phyloP scores from a whole-genome alignment of 2,329 filamentous ascomycete genomes.

The Penicillium sp. region DNA sequence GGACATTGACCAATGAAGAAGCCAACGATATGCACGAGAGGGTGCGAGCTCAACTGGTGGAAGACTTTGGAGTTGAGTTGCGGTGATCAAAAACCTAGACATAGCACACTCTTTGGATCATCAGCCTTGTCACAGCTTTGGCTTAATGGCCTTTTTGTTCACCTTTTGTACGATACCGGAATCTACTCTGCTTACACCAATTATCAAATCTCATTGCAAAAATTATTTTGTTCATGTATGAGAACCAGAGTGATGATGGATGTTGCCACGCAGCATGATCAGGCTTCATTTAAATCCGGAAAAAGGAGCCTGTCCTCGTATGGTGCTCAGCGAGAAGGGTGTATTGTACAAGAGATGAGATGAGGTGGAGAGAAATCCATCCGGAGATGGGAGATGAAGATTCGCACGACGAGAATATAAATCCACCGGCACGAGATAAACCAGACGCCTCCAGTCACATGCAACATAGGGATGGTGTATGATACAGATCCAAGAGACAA shows the following conservation, averaged over 20 bases:
- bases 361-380: conserved; percentile 23
- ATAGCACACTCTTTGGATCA: not conserved
- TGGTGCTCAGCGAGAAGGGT: conserved; percentile 20
- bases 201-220: too few species aligned
- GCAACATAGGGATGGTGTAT: conserved; percentile 25
- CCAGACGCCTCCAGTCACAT: conserved; percentile 27
- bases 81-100: conserved; percentile 43
- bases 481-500: conserved; percentile 30
- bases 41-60: conserved; percentile 60
- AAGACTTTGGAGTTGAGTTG: conserved; percentile 71
- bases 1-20: conserved; percentile 79
- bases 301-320: conserved; percentile 6
- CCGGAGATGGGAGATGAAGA: conserved; percentile 1
- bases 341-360: conserved; percentile 33
- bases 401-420: conserved; percentile 14
- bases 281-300: too few species aligned
- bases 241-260: too few species aligned
- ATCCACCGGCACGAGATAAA: conserved; percentile 23
- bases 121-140: too few species aligned
- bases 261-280: too few species aligned
- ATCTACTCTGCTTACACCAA: too few species aligned
- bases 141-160: too few species aligned
- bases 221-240: too few species aligned
- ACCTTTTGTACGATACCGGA: too few species aligned
- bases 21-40: conserved; percentile 67